These are phyloP conservation scores for Fusarium pseudograminearum DNA, from an alignment of 2,329 filamentous ascomycete genomes.

Conservation along the genomic window DNA sequence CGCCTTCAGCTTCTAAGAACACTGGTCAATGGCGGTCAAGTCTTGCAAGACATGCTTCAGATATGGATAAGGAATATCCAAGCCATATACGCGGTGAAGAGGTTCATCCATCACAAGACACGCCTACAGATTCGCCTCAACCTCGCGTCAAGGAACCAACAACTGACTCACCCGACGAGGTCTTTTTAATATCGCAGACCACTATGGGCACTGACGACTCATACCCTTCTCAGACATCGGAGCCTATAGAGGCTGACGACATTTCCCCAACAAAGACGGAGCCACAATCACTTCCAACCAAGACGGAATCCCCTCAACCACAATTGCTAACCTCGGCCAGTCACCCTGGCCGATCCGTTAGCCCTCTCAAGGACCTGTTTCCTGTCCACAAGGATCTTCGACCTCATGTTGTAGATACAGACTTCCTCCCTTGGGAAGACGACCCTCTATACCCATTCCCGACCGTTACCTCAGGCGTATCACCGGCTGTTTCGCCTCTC, in stretches of 20 bases:
- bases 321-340: slow-evolving; percentile 31
- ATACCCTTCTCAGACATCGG: slow-evolving; percentile 50
- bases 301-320: slow-evolving; percentile 18
- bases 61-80: slow-evolving; percentile 54
- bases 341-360: slow-evolving; percentile 37
- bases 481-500: slow-evolving; percentile 55
- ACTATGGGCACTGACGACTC: slow-evolving; percentile 55
- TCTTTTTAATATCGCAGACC: slow-evolving; percentile 62
- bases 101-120: slow-evolving; percentile 45
- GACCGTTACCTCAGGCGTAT: slow-evolving; percentile 22
- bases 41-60: slow-evolving; percentile 47
- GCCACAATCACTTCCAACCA: slow-evolving; percentile 5
- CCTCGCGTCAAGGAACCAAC: slow-evolving; percentile 1
- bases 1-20: slow-evolving; percentile 25
- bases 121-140: slow-evolving; percentile 17
- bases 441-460: slow-evolving; percentile 69
- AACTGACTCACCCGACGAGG: slow-evolving; percentile 54
- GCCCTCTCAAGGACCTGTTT: slow-evolving; percentile 44
- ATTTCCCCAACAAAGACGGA: slow-evolving; percentile 23
- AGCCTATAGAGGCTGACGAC: slow-evolving; percentile 44
- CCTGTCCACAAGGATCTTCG: slow-evolving; percentile 55
- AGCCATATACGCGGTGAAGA: slow-evolving; percentile 60
- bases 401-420: slow-evolving; percentile 64
- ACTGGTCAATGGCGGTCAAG: slow-evolving; percentile 46
- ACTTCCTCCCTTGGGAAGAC: slow-evolving; percentile 69